These are phyloP conservation scores for Batkoa obscura DNA, from an alignment of 371 early-diverging fungal genomes.

Conservation along the genomic window DNA sequence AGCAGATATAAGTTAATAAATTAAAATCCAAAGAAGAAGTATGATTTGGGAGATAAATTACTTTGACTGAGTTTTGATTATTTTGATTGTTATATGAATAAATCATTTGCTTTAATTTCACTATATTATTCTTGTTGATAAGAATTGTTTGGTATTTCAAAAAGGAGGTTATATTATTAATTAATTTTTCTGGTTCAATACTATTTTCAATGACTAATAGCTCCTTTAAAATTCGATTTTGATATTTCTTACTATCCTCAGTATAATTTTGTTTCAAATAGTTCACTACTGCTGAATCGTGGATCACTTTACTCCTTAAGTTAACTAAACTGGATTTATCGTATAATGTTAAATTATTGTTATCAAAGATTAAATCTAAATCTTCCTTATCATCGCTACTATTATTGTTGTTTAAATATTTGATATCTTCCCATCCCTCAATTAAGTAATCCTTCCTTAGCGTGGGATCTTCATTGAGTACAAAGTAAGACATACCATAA, in stretches of 20 bases:
- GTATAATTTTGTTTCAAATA: too few species aligned
- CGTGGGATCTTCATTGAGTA: slow-evolving; percentile 14
- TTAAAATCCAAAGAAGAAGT: not conserved
- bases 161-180: too few species aligned
- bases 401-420: slow-evolving; percentile 1
- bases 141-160: not conserved
- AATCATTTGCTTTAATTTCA: not conserved
- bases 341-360: too few species aligned
- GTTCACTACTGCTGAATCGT: too few species aligned
- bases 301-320: too few species aligned
- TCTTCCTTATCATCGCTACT: too few species aligned
- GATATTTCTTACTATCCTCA: too few species aligned
- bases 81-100: not conserved
- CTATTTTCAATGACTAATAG: too few species aligned
- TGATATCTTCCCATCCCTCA: slow-evolving; percentile 19
- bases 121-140: not conserved
- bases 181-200: too few species aligned
- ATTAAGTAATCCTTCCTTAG: slow-evolving; percentile 10
- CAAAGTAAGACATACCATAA: slow-evolving; percentile 26
- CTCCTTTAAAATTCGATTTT: too few species aligned
- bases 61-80: not conserved
- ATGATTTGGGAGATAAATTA: slow-evolving; percentile 5
- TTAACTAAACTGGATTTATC: too few species aligned
- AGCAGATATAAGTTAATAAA: not conserved
- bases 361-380: too few species aligned